These are phyloP conservation scores for Amanita rubescens DNA, from an alignment of 768 basidiomycete species.

Conservation along the genomic window DNA sequence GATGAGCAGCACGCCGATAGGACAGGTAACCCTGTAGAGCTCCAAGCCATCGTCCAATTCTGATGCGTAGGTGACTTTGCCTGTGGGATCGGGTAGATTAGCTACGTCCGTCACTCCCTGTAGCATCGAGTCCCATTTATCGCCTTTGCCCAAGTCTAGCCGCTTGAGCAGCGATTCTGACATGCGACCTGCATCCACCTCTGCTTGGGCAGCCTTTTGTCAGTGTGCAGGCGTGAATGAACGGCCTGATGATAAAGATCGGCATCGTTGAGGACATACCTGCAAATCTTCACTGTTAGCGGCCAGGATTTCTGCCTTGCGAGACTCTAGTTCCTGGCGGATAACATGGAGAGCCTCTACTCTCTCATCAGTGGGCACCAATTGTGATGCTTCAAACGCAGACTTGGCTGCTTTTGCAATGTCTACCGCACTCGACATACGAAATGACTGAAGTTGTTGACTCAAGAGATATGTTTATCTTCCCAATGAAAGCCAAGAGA, in stretches of 20 bases:
- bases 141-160: constrained; percentile 67
- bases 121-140: constrained; percentile 94
- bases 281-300: constrained; percentile 81
- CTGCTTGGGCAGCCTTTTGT: constrained; percentile 60
- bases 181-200: constrained; percentile 81
- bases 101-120: constrained; percentile 87
- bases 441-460: constrained; percentile 3
- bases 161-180: constrained; percentile 79
- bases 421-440: constrained; percentile 27
- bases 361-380: constrained; percentile 62
- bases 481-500: neutral
- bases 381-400: constrained; percentile 85
- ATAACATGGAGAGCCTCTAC: constrained; percentile 68
- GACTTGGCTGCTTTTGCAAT: constrained; percentile 76
- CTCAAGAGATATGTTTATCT: constrained; percentile 11
- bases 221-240: neutral
- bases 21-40: constrained; percentile 90
- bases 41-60: constrained; percentile 83
- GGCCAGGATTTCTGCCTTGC: constrained; percentile 60
- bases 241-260: neutral
- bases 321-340: constrained; percentile 51
- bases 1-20: constrained; percentile 91
- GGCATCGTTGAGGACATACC: constrained; percentile 30
- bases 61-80: constrained; percentile 81
- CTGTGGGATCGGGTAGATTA: constrained; percentile 78